phyloP scores from a whole-genome alignment of 495 filamentous ascomycete genomes.

The Umbilicaria muhlenbergii region DNA sequence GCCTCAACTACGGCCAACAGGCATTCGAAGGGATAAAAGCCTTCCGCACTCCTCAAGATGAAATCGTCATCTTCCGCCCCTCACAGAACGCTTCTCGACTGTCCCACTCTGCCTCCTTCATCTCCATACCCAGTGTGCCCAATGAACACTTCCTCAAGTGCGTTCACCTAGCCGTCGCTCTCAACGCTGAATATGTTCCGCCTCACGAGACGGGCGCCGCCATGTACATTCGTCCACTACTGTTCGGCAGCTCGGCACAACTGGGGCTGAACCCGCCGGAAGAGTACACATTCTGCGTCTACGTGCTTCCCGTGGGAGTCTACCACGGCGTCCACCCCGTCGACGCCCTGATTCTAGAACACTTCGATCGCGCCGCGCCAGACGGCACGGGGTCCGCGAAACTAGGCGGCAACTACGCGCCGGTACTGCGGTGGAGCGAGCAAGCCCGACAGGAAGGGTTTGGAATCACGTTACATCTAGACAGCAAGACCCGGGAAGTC shows the following conservation, averaged over 20 bases:
- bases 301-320: conserved; percentile 71
- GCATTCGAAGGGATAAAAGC: conserved; percentile 90
- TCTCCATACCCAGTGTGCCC: conserved; percentile 66
- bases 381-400: conserved; percentile 61
- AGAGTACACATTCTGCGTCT: conserved; percentile 78
- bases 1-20: conserved; percentile 85
- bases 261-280: conserved; percentile 69
- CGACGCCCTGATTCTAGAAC: conserved; percentile 60
- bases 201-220: conserved; percentile 70
- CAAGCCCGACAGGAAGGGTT: conserved; percentile 55
- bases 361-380: conserved; percentile 61
- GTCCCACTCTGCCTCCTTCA: conserved; percentile 57
- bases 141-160: conserved; percentile 53
- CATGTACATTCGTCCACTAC: conserved; percentile 74
- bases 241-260: conserved; percentile 75
- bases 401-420: conserved; percentile 70
- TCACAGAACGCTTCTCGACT: conserved; percentile 66
- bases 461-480: conserved; percentile 77
- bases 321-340: conserved; percentile 79
- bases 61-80: conserved; percentile 70
- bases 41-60: conserved; percentile 51
- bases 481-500: conserved; percentile 60
- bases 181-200: conserved; percentile 80
- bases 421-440: conserved; percentile 66
- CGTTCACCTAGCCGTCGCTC: conserved; percentile 61